Base-by-base conservation (phyloP, 257 asterid genomes). In the Penstemon newberryi region DNA sequence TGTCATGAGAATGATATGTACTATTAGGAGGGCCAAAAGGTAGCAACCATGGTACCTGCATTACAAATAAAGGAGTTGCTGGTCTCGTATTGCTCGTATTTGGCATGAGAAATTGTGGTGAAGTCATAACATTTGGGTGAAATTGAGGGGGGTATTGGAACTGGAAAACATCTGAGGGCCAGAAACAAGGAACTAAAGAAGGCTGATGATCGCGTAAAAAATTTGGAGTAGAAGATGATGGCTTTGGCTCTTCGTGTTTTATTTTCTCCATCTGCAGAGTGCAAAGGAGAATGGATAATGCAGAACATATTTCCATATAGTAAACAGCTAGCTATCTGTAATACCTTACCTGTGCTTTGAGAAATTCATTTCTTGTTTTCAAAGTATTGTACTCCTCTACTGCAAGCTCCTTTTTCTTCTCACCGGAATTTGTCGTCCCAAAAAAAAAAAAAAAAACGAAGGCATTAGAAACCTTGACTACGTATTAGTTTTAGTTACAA, bases 361-460 rank as follows among this genome's bases (percentile, higher is more conserved):
- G 85, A 56, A 67, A 66, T 55, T 61, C 71, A 46, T 87, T 85
- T 66, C 67, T 51, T 25, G 11, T 74, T 71, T 74, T 87, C 84
- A 87, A 38, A 33, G 77, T 66, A 68, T 74, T 67, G 50, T 70
- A 76, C 76, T 75, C 78, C 57, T 66, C 66, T 63, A 73, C 42
- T 5, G 84, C 90, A 66, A 83, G 69, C 86, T 84, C 91, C 87
- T 75, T 85, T 60, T 70, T 71, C 98, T 92, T 70, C 67, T 64
- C 73, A 69, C 63, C 66, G 59, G 42, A 72, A 18, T 60, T 47
- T 57, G 18, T 65, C 63, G 44, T 43, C 5, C 50, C 18, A 18
- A 52, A 60, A 55, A 6, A 49, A 49, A 68, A 38, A 53, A 33
- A 47, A 9, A 56, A 11, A 19, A 46, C 4, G n/a, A 70, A 47